Base-by-base conservation (phyloP, 2,329 filamentous ascomycete genomes). In the Phoma herbarum region DNA sequence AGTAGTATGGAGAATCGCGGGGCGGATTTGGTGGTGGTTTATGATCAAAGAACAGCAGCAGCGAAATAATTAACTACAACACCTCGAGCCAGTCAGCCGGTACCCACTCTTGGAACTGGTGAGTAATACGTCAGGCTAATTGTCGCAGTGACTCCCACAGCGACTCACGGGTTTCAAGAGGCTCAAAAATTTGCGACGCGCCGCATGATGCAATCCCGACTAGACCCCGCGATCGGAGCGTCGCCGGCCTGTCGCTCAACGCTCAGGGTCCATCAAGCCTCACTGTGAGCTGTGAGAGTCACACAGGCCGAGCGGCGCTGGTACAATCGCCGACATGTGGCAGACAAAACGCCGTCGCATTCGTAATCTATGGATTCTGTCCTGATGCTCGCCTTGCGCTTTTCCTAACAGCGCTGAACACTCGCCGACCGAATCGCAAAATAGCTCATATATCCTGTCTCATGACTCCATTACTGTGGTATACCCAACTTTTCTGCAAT, bases 141-240 rank as follows among this genome's bases (percentile, higher is more conserved):
- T 48, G 41, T 43, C 33, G 29, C 42, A 45, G 29, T 61, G 53
- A 58, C 60, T 66, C 48, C 42, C 37, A 50, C 33, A 48, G 35
- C 50, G 50, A 51, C 56, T 54, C 56, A 51, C 56, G 41, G 46
- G 45, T 35, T 53, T 50, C 50, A 50, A 44, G 41, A 45, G 8
- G 45, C 52, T 63, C 59, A 67, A 74, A 75, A 69, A 66, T 72
- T 68, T 63, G 63, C 53, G 55, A 67, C 51, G 51, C 60, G 63
- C 65, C 65, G 67, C 60, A 73, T 75, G 72, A 75, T 75, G 73
- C 72, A 68, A 75, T 75, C 58, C 31, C 62, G 53, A 39, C 64
- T 67, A 64, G 59, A 52, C 60, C 59, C 49, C 62, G 59, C 54
- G 35, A 29, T 56, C 50, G 43, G 52, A 22, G 31, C 7, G 31